A percentile compares a stretch with the other conserved stretches of the same genome.
Evolutionary conservation across 1,139 yeast species (phyloP).

Genomic region (Petasospora fabianii): DNA sequence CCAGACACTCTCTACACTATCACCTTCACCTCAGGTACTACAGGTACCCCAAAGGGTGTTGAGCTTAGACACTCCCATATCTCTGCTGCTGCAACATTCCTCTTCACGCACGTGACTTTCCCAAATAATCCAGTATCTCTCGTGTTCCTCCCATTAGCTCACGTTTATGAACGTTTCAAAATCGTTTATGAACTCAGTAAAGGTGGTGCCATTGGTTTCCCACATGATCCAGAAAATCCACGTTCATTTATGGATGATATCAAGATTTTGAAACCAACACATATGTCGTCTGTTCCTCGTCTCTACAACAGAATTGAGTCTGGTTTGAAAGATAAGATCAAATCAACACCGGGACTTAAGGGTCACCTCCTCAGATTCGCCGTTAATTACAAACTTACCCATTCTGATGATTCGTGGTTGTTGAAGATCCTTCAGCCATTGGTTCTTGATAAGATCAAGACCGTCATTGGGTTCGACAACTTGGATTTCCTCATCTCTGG

Average conservation of each 20-base stretch:
- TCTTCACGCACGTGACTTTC: slow-evolving; percentile 25
- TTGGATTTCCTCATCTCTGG: slow-evolving; percentile 40
- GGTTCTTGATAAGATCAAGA: slow-evolving; percentile 37
- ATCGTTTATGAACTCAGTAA: slow-evolving; percentile 26
- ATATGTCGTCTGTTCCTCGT: slow-evolving; percentile 49
- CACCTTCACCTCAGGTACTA: slow-evolving; percentile 55
- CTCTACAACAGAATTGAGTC: slow-evolving; percentile 49
- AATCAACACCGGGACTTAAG: slow-evolving; percentile 26
- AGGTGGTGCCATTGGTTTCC: slow-evolving; percentile 44
- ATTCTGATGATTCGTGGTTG: slow-evolving; percentile 40
- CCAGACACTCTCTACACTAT: slow-evolving; percentile 46
- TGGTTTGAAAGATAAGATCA: slow-evolving; percentile 38
- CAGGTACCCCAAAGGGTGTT: slow-evolving; percentile 56
- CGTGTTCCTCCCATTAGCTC: slow-evolving; percentile 59
- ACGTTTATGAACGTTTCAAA: slow-evolving; percentile 52
- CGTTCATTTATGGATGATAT: slow-evolving; percentile 44
- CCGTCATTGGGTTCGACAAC: slow-evolving; percentile 42
- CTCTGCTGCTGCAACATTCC: slow-evolving; percentile 36
- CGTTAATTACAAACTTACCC: slow-evolving; percentile 27
- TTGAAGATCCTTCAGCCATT: slow-evolving; percentile 11
- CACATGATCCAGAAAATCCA: slow-evolving; percentile 42
- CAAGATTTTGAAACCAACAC: slow-evolving; percentile 41
- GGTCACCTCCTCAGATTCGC: slow-evolving; percentile 27
- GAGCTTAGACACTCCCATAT: slow-evolving; percentile 43
- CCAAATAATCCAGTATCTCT: slow-evolving; percentile 26